Percentiles rank a stretch among this genome's conserved stretches.
Evolutionary conservation across 805 yeast species (phyloP).

Genomic region (Cyberlindnera veronae): DNA sequence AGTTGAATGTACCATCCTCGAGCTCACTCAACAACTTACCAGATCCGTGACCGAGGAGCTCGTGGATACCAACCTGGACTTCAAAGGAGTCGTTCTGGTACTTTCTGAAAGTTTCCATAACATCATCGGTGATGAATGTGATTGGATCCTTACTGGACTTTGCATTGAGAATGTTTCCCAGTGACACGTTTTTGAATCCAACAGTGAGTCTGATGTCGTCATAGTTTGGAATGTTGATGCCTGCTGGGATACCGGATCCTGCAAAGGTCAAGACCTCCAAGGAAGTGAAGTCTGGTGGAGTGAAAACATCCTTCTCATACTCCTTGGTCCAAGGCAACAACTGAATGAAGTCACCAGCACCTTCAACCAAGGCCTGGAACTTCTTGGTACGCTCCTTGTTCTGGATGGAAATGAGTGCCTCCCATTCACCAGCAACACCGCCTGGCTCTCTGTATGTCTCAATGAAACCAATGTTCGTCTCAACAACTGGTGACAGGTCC

Average conservation of each 20-base stretch:
- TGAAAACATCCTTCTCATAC: constrained; percentile 80
- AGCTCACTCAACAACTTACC: constrained; percentile 72
- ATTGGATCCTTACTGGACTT: constrained; percentile 65
- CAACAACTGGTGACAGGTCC: constrained; percentile 74
- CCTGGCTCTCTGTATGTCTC: constrained; percentile 93
- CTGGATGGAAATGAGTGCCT: constrained; percentile 86
- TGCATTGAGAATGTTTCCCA: constrained; percentile 81
- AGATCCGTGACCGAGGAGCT: constrained; percentile 86
- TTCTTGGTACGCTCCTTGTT: constrained; percentile 83
- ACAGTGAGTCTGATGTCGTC: constrained; percentile 80
- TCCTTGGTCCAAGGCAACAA: constrained; percentile 74
- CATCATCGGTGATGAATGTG: constrained; percentile 55
- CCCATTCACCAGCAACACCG: constrained; percentile 93
- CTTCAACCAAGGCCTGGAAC: constrained; percentile 63
- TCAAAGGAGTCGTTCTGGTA: constrained; percentile 83
- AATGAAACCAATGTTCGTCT: constrained; percentile 84
- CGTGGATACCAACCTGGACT: constrained; percentile 93
- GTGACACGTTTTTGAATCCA: constrained; percentile 87
- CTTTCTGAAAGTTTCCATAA: constrained; percentile 58
- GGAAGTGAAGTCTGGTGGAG: constrained; percentile 91
- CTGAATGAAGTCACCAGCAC: constrained; percentile 61
- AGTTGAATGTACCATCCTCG: constrained; percentile 64
- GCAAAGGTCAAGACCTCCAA: constrained; percentile 87
- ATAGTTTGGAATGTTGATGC: constrained; percentile 89
- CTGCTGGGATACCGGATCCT: constrained; percentile 89